Evolutionary conservation across 495 filamentous ascomycete species (phyloP).

Genomic region (Tuber magnatum): DNA sequence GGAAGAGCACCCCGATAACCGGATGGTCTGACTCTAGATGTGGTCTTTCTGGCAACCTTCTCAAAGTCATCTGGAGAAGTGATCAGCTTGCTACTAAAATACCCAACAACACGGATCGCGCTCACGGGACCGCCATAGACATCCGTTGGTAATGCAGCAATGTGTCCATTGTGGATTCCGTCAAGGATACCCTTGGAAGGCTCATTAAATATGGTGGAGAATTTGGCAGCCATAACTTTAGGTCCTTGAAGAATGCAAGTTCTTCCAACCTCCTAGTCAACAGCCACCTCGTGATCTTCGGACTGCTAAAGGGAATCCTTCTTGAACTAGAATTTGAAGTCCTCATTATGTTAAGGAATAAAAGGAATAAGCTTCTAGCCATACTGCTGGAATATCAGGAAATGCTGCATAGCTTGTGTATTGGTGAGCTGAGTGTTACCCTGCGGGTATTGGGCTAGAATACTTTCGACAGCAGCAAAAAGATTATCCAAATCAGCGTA

Average conservation of each 20-base stretch:
- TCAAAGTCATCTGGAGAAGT: constrained; percentile 73
- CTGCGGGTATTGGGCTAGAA: no score
- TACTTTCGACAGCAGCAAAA: no score
- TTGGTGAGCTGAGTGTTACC: no score
- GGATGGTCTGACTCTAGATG: constrained; percentile 77
- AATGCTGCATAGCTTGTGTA: no score
- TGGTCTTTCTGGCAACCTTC: constrained; percentile 66
- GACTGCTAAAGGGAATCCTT: constrained; percentile 99
- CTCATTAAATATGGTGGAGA: constrained; percentile 80
- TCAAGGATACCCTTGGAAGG: constrained; percentile 89
- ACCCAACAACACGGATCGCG: constrained; percentile 76
- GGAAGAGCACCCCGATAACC: constrained; percentile 59
- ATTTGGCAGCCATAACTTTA: constrained; percentile 83
- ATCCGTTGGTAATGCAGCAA: constrained; percentile 67
- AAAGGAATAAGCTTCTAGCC: no score
- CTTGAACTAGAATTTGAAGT: constrained; percentile 75
- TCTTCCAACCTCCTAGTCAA: constrained; percentile 86
- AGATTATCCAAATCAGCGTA: no score
- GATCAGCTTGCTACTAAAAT: constrained; percentile 40
- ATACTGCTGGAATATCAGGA: no score
- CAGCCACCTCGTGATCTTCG: constrained; percentile 89
- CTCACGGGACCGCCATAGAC: constrained; percentile 68
- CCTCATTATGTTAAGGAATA: no score
- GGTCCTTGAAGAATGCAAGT: constrained; percentile 86
- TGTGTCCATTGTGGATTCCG: constrained; percentile 78